Conservation (phyloP, 2,329 filamentous ascomycete genomes). For the Hymenotorrendiella dingleyae region DNA sequence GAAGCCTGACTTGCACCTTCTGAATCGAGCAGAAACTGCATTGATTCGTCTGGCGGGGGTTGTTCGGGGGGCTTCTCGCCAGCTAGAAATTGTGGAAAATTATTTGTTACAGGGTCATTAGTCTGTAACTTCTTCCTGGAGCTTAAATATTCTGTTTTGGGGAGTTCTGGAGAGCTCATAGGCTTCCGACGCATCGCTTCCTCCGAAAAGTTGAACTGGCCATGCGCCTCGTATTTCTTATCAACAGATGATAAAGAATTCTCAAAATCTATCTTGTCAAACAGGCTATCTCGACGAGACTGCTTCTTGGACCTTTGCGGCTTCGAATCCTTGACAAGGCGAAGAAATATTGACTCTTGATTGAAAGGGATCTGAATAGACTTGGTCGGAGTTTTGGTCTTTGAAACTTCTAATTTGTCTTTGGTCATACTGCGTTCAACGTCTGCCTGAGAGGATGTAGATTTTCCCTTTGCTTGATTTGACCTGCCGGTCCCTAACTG, state of each 20-base stretch:
- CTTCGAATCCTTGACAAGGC: slow-evolving; percentile 13
- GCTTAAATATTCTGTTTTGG: slow-evolving; percentile 25
- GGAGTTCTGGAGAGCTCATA: slow-evolving; percentile 13
- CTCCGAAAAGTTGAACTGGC: slow-evolving; percentile 24
- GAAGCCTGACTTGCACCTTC: slow-evolving; percentile 43
- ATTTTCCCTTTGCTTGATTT: neutral
- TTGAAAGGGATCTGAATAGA: slow-evolving; percentile 20
- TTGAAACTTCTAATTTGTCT: neutral
- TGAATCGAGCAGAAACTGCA: slow-evolving; percentile 21
- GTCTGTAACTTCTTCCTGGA: slow-evolving; percentile 16
- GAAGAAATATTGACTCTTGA: slow-evolving; percentile 27
- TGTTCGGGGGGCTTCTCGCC: slow-evolving; percentile 23
- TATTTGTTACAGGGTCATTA: slow-evolving; percentile 13
- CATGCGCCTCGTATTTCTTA: slow-evolving; percentile 28
- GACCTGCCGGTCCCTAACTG: neutral
- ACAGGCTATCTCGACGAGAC: slow-evolving; percentile 22
- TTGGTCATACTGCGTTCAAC: neutral
- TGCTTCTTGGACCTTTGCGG: neutral
- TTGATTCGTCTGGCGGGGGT: slow-evolving; percentile 11
- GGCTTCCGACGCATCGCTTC: slow-evolving; percentile 7
- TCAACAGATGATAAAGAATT: slow-evolving; percentile 25
- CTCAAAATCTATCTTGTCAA: slow-evolving; percentile 28
- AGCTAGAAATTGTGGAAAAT: slow-evolving; percentile 40
- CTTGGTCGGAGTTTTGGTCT: neutral
- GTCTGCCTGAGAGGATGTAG: neutral